phyloP scores from a whole-genome alignment of 75 land plant species.

The Selaginella tamariscina region DNA sequence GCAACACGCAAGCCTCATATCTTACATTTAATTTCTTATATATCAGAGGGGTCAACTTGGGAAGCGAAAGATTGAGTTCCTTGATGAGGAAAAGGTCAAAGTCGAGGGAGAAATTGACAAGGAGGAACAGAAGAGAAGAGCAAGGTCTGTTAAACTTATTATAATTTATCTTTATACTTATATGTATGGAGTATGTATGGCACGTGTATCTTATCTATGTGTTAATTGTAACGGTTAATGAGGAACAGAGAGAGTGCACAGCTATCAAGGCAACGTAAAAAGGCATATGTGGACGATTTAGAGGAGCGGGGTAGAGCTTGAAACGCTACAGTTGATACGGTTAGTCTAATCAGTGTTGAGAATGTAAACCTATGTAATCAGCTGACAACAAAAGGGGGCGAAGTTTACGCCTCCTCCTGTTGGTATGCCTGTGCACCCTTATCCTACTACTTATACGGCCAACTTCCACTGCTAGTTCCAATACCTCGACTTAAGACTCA shows the following conservation, averaged over 20 bases:
- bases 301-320: conserved; percentile 71
- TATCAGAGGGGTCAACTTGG: too few relatives aligned
- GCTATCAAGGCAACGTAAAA: conserved; percentile 90
- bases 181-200: too few relatives aligned
- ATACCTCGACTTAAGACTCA: conserved; percentile 71
- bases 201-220: too few relatives aligned
- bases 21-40: too few relatives aligned
- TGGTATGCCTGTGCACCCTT: background rate
- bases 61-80: background rate
- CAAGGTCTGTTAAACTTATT: too few relatives aligned
- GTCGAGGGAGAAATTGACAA: conserved; percentile 16
- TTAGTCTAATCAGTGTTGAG: conserved; percentile 67
- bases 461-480: conserved; percentile 38
- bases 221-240: too few relatives aligned
- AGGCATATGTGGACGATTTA: conserved; percentile 85
- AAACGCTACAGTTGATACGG: conserved; percentile 52
- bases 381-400: conserved; percentile 11
- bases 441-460: conserved; percentile 15
- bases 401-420: background rate
- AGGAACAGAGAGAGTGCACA: conserved; percentile 94
- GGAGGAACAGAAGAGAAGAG: conserved; percentile 60
- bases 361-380: conserved; percentile 70
- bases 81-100: background rate
- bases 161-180: too few relatives aligned
- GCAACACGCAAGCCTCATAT: too few relatives aligned